Evolutionary conservation across 495 filamentous ascomycete species (phyloP).

Genomic region (Haplographium delicatum): DNA sequence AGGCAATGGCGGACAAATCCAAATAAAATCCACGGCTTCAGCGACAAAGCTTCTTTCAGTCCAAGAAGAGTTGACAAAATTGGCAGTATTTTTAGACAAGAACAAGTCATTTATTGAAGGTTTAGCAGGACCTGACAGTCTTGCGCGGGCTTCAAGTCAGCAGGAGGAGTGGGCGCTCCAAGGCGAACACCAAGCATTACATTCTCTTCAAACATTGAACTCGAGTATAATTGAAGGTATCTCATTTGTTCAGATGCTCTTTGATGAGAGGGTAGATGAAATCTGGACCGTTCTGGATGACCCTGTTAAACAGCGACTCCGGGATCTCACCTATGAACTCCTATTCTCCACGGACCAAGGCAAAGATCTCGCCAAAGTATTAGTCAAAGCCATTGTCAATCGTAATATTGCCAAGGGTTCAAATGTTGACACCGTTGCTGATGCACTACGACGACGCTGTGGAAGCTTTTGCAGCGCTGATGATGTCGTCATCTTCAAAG

Average conservation of each 20-base stretch:
- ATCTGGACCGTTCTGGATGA: constrained; percentile 78
- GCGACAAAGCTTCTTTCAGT: constrained; percentile 63
- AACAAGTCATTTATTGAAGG: constrained; percentile 92
- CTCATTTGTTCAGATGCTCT: constrained; percentile 86
- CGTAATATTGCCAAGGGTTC: constrained; percentile 91
- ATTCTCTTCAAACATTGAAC: constrained; percentile 76
- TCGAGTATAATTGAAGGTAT: constrained; percentile 90
- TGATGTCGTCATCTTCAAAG: constrained; percentile 96
- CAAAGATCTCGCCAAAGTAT: constrained; percentile 87
- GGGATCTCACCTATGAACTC: constrained; percentile 74
- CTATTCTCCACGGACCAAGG: constrained; percentile 76
- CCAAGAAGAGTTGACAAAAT: constrained; percentile 70
- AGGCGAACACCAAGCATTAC: constrained; percentile 87
- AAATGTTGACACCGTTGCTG: constrained; percentile 94
- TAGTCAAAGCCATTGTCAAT: constrained; percentile 98
- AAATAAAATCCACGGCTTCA: constrained; percentile 56
- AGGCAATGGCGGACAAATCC: constrained; percentile 49
- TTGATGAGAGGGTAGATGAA: constrained; percentile 86
- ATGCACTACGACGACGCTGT: constrained; percentile 82
- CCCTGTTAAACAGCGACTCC: constrained; percentile 57
- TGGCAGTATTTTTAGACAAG: constrained; percentile 73
- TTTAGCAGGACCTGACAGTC: constrained; percentile 75
- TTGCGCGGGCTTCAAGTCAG: constrained; percentile 63
- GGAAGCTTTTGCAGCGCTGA: constrained; percentile 96
- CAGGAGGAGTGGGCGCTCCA: constrained; percentile 88